phyloP scores from a whole-genome alignment of 2,329 filamentous ascomycete genomes.

The Fonsecaea monophora region DNA sequence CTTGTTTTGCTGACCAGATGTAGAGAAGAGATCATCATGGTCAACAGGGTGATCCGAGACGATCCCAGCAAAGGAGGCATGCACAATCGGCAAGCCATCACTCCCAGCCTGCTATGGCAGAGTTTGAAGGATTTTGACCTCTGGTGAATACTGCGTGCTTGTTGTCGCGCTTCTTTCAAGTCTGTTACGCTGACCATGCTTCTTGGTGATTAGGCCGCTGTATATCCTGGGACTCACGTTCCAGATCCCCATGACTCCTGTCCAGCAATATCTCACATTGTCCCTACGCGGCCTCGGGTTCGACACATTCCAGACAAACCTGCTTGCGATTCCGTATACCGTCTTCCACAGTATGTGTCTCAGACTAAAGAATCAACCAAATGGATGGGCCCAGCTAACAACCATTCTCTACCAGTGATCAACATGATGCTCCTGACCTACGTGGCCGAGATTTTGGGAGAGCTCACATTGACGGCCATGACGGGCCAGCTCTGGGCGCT shows the following conservation, averaged over 20 bases:
- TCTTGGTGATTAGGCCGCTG: conserved; percentile 46
- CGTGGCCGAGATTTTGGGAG: conserved; percentile 57
- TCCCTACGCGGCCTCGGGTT: conserved; percentile 53
- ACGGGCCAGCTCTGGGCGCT: conserved; percentile 61
- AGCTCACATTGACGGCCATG: conserved; percentile 59
- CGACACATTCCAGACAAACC: conserved; percentile 51
- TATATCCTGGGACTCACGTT: conserved; percentile 56
- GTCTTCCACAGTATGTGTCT: conserved; percentile 6
- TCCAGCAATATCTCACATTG: conserved; percentile 54
- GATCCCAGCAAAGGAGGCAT: conserved; percentile 53
- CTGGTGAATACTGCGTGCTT: conserved; percentile 51
- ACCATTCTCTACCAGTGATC: conserved; percentile 61
- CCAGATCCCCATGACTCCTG: conserved; percentile 52
- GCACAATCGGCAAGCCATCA: conserved; percentile 46
- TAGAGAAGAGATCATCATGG: conserved; percentile 70
- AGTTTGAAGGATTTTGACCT: conserved; percentile 61
- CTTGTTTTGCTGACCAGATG: conserved; percentile 44
- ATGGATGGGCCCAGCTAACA: conserved; percentile 45
- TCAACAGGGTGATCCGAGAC: conserved; percentile 54
- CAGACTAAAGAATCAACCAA: neutral
- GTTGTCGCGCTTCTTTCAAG: neutral
- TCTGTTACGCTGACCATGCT: conserved; percentile 31
- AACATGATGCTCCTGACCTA: conserved; percentile 64
- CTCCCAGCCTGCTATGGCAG: conserved; percentile 55
- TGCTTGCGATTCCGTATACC: conserved; percentile 61